phyloP scores from a whole-genome alignment of 75 land plant species.

The Picea glauca region DNA sequence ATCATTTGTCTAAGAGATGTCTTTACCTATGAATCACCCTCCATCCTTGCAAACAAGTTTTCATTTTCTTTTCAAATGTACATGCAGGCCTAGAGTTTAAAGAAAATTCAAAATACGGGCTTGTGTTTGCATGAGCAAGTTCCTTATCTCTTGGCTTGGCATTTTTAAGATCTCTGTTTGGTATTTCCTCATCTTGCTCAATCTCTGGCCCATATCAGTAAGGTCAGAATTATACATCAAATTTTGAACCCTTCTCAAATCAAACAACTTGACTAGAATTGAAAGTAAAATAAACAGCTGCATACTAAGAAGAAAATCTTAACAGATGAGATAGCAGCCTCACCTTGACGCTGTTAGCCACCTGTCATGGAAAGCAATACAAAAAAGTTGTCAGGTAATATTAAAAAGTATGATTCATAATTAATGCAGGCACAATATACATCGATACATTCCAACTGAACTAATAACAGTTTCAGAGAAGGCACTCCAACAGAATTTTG shows the following conservation, averaged over 20 bases:
- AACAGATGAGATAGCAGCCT: conserved; percentile 1
- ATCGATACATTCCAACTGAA: background rate
- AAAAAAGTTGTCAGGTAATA: background rate
- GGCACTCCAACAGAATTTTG: background rate
- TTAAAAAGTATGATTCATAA: background rate
- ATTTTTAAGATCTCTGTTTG: background rate
- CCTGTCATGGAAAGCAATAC: background rate
- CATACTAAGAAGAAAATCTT: background rate
- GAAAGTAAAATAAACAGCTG: background rate
- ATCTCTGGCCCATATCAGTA: background rate
- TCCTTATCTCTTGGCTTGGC: too few relatives aligned
- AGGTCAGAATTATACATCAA: background rate
- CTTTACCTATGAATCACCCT: too few relatives aligned
- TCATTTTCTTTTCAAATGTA: too few relatives aligned
- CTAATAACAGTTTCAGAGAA: background rate
- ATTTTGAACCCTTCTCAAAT: background rate
- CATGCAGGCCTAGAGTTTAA: too few relatives aligned
- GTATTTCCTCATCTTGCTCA: background rate
- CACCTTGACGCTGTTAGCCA: conserved; percentile 6
- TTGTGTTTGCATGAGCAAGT: too few relatives aligned
- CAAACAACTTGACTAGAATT: background rate
- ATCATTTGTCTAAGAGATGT: too few relatives aligned
- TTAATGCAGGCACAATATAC: background rate
- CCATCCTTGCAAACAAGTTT: too few relatives aligned
- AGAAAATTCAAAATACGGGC: too few relatives aligned